Base-by-base conservation (phyloP, 148 eudicot genomes). In the Amaranthus cruentus region DNA sequence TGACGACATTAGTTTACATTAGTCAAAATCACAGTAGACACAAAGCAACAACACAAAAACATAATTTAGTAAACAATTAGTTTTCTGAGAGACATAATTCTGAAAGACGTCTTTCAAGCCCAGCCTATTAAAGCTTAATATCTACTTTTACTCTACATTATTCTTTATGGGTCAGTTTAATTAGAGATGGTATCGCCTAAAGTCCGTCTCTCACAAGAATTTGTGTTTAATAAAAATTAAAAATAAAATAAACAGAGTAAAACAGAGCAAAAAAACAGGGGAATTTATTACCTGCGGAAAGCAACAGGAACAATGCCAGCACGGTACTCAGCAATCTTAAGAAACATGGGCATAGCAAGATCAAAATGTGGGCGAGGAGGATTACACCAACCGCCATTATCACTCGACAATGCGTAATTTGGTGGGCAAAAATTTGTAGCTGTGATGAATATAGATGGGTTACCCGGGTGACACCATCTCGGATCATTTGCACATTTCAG, bases 281-380 rank as follows among this genome's bases (percentile, higher is more conserved):
- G 38, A 28, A 28, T 28, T 28, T 0, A 28, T 28, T 28, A 93
- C 98, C 98, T 91, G 77, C 86, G 87, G 80, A 70, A 94, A n/a
- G 86, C 9, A 15, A 94, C 96, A 10, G 98, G 98, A 28, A 91
- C 80, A 47, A 94, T 91, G 44, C 98, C 96, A n/a, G 91, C 98
- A 4, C 78, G 77, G 66, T 88, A 94, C 68, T 91, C 84, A 8
- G 87, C 98, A 42, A 94, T 94, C 80, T 91, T 88, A 47, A 89
- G 91, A 97, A 97, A 94, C 61, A 96, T 90, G 1, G 98, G 98
- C 44, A 89, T 91, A 62, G 98, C 91, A 97, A 94, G 91, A 82
- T 94, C 98, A 52, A 94, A 94, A 73, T 94, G 97, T 59, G 87
- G 86, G 14, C 84, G 87, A n/a, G 97, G 97, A 0, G 98, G 98